Conservation (phyloP, 352 stramenopile genomes). For the Pythium grandisporangium region DNA sequence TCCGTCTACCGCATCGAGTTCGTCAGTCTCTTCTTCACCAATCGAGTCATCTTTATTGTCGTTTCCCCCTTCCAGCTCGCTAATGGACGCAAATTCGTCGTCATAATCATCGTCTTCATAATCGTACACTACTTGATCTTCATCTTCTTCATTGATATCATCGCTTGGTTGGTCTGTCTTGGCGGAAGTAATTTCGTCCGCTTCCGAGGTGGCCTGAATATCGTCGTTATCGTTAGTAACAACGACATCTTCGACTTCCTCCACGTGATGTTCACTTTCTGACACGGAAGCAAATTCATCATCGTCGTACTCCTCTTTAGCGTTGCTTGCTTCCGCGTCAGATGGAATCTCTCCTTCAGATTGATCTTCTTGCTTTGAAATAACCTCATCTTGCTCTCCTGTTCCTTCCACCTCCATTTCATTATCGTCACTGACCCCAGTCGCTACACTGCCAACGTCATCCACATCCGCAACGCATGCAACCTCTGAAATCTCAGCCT, state of each 20-base stretch:
- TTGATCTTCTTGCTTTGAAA: too few species aligned
- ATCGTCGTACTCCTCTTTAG: constrained; percentile 5
- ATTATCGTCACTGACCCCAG: constrained; percentile 1
- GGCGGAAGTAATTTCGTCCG: too few species aligned
- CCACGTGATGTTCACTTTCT: constrained; percentile 3
- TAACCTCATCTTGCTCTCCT: constrained; percentile 4
- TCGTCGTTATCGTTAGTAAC: too few species aligned
- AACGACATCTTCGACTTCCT: too few species aligned
- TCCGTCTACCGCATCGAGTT: too few species aligned
- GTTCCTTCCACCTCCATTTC: background rate
- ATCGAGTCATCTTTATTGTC: too few species aligned
- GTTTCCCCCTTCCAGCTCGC: too few species aligned
- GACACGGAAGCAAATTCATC: constrained; percentile 34
- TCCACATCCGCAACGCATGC: background rate
- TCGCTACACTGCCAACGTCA: background rate
- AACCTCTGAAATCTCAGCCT: too few species aligned
- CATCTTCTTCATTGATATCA: constrained; percentile 1
- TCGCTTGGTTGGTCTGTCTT: constrained; percentile 1
- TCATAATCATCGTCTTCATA: background rate
- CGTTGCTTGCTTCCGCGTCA: background rate
- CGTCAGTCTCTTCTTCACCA: too few species aligned
- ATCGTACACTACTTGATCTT: constrained; percentile 6
- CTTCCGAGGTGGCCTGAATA: too few species aligned
- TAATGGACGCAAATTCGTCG: background rate
- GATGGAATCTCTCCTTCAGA: constrained; percentile 18